Conservation (phyloP, 1,284 basidiomycete genomes). For the Marasmius oreades region DNA sequence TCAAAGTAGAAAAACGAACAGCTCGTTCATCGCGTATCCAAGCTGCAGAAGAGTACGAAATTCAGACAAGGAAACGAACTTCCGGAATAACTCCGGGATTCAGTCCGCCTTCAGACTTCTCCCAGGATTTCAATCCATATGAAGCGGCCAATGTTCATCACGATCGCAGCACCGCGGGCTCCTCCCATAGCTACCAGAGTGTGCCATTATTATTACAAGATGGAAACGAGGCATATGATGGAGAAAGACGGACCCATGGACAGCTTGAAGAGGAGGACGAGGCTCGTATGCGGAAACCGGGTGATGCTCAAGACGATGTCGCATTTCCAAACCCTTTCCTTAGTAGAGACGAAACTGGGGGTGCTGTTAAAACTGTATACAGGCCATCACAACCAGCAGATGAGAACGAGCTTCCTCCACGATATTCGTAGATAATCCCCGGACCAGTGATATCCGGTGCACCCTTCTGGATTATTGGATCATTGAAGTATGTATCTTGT, state of each 20-base stretch:
- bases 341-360: background rate
- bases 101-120: constrained; percentile 1
- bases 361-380: background rate
- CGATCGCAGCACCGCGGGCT: background rate
- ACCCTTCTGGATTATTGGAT: no score
- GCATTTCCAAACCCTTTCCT: background rate
- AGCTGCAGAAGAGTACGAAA: constrained; percentile 2
- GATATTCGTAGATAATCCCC: no score
- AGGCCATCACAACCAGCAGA: background rate
- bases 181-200: constrained; percentile 4
- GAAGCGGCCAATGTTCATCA: constrained; percentile 2
- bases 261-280: constrained; percentile 15
- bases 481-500: no score
- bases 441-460: no score
- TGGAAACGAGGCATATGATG: constrained; percentile 17
- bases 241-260: constrained; percentile 16
- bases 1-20: constrained; percentile 47
- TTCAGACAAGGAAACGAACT: background rate
- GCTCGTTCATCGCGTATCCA: constrained; percentile 31
- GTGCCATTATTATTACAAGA: constrained; percentile 3
- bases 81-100: background rate
- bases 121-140: constrained; percentile 16
- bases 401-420: background rate
- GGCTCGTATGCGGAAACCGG: constrained; percentile 1
- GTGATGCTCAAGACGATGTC: constrained; percentile 2